Evolutionary conservation across 176 grass and related monocot species (phyloP).

Genomic region (Carex parvula): DNA sequence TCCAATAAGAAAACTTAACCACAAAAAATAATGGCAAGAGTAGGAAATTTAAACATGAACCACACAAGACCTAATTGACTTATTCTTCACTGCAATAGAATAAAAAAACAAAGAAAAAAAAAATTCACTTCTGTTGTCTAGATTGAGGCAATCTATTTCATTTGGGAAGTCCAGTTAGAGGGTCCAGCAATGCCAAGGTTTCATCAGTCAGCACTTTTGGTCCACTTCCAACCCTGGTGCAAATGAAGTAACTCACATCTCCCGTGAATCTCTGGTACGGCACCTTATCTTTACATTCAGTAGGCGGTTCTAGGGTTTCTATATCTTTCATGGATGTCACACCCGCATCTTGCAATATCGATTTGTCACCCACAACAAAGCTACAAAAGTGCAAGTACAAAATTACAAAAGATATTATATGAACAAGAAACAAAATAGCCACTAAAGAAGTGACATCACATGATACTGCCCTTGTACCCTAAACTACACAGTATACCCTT

Average conservation of each 20-base stretch:
- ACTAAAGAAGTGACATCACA: neutral
- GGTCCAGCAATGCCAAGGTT: conserved; percentile 30
- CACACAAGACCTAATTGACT: neutral
- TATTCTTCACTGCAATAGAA: neutral
- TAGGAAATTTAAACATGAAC: conserved; percentile 1
- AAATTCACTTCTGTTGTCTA: neutral
- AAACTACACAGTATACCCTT: neutral
- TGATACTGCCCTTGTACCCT: neutral
- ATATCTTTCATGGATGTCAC: conserved; percentile 62
- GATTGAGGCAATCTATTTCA: neutral
- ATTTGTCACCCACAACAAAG: conserved; percentile 87
- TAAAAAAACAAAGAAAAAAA: too few species aligned
- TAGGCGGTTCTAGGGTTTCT: conserved; percentile 49
- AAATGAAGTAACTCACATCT: conserved; percentile 55
- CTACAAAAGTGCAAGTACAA: conserved; percentile 25
- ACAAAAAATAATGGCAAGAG: neutral
- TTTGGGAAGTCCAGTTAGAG: conserved; percentile 39
- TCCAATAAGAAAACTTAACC: neutral
- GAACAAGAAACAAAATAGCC: neutral
- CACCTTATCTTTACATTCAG: conserved; percentile 48
- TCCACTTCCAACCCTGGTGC: conserved; percentile 44
- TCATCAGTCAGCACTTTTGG: conserved; percentile 43
- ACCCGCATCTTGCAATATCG: conserved; percentile 58
- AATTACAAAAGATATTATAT: conserved; percentile 6
- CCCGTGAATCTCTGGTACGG: conserved; percentile 36